Conservation (phyloP, 1,284 basidiomycete species). For the Sparassis latifolia region DNA sequence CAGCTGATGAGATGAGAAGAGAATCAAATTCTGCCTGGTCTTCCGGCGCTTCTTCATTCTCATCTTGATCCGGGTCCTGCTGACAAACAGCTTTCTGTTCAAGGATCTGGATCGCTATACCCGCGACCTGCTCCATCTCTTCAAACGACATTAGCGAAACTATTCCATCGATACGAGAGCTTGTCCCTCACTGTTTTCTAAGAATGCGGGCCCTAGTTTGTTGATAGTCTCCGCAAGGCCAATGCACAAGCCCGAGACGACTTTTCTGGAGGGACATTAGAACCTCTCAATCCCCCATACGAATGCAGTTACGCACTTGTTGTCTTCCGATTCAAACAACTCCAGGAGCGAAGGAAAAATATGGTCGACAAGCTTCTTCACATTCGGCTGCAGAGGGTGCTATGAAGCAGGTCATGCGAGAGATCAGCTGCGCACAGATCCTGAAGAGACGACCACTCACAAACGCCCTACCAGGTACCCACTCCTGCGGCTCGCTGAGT, state of each 20-base stretch:
- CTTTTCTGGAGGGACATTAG: conserved; percentile 50
- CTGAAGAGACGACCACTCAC: conserved; percentile 33
- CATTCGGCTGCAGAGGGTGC: conserved; percentile 63
- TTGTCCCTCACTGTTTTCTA: conserved; percentile 56
- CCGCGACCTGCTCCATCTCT: conserved; percentile 80
- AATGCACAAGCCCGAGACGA: conserved; percentile 82
- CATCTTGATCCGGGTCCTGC: conserved; percentile 93
- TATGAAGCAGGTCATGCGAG: conserved; percentile 1
- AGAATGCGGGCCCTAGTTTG: conserved; percentile 83
- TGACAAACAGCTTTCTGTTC: conserved; percentile 94
- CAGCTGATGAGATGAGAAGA: conserved; percentile 89
- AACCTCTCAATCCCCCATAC: conserved; percentile 18
- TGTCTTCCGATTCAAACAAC: conserved; percentile 93
- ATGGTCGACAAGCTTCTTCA: conserved; percentile 79
- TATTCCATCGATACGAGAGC: background rate
- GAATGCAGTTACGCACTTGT: conserved; percentile 73
- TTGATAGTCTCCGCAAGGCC: conserved; percentile 87
- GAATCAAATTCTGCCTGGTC: conserved; percentile 97
- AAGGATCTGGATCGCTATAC: conserved; percentile 77
- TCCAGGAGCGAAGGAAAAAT: conserved; percentile 77
- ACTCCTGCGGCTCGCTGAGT: conserved; percentile 76
- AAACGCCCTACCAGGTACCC: conserved; percentile 69
- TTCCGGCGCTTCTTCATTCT: conserved; percentile 72
- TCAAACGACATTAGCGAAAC: conserved; percentile 12
- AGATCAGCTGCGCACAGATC: background rate